A percentile compares a stretch with the other conserved stretches of the same genome.
phyloP scores from a whole-genome alignment of 768 basidiomycete species.

The Hypholoma fasciculare region DNA sequence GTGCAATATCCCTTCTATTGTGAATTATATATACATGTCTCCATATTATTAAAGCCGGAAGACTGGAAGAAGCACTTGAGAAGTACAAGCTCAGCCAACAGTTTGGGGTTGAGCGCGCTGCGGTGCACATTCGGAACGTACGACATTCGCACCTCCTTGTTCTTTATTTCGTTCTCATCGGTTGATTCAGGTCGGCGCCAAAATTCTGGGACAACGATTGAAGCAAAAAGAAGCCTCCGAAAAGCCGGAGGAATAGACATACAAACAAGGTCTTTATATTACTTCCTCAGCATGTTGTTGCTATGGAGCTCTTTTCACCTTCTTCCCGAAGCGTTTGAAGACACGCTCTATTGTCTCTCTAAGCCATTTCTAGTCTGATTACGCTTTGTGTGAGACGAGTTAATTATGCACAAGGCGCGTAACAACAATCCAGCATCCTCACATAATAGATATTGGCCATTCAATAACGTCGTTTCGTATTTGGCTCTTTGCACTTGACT shows the following conservation, averaged over 20 bases:
- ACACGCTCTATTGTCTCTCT: constrained; percentile 26
- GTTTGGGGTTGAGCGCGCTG: constrained; percentile 79
- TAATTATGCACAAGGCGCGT: constrained; percentile 8
- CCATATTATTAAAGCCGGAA: constrained; percentile 57
- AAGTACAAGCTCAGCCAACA: constrained; percentile 82
- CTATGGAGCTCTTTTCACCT: not conserved
- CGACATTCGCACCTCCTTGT: constrained; percentile 15
- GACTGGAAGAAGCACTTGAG: constrained; percentile 76
- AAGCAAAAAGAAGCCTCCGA: constrained; percentile 43
- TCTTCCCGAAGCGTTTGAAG: constrained; percentile 14
- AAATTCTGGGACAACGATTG: constrained; percentile 67
- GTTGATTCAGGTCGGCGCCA: constrained; percentile 69
- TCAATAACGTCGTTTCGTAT: not conserved
- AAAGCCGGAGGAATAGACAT: constrained; percentile 33
- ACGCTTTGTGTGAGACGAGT: constrained; percentile 4
- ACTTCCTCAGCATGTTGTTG: not conserved
- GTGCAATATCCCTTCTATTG: constrained; percentile 26
- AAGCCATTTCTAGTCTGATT: not conserved
- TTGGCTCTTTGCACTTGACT: not conserved
- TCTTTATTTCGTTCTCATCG: constrained; percentile 14
- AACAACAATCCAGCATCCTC: not conserved
- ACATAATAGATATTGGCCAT: not conserved
- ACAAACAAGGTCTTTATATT: constrained; percentile 10
- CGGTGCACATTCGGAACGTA: constrained; percentile 83
- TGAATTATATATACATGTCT: constrained; percentile 24